A percentile compares a stretch with the other conserved stretches of the same genome.
phyloP scores from a whole-genome alignment of 2,329 filamentous ascomycete genomes.

The Nigrograna mackinnonii region DNA sequence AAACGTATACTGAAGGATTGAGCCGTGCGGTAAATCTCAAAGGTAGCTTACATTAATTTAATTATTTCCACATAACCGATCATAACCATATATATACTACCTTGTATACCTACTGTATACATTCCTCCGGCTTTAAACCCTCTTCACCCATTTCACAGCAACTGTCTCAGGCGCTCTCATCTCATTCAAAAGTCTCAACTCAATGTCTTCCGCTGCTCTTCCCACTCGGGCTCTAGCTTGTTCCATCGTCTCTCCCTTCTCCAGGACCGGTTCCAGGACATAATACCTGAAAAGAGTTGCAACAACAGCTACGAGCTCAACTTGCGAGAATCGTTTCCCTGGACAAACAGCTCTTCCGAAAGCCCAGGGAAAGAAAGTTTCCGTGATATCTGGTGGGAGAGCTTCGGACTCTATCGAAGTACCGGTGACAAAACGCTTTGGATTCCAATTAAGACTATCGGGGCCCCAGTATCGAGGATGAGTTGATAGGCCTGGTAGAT shows the following conservation, averaged over 20 bases:
- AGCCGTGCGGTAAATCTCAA: no score
- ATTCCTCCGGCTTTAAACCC: no score
- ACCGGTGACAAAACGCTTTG: constrained; percentile 20
- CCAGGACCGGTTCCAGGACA: neutral
- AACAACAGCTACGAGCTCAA: constrained; percentile 36
- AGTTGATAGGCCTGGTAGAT: constrained; percentile 25
- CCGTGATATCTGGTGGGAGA: constrained; percentile 6
- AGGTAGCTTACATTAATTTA: no score
- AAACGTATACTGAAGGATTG: no score
- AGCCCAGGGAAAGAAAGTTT: constrained; percentile 24
- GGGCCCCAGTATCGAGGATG: constrained; percentile 32
- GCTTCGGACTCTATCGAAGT: constrained; percentile 6
- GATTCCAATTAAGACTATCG: constrained; percentile 31
- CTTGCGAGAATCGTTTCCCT: constrained; percentile 37
- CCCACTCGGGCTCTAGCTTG: constrained; percentile 1
- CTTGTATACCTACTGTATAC: no score
- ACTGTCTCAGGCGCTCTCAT: no score
- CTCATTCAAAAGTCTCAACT: constrained; percentile 10
- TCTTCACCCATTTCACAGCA: no score
- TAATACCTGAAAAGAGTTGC: constrained; percentile 16
- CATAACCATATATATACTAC: no score
- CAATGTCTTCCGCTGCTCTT: constrained; percentile 5
- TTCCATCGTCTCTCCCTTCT: constrained; percentile 3
- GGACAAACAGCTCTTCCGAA: constrained; percentile 29
- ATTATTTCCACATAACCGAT: no score